A percentile compares a stretch with the other conserved stretches of the same genome.
These are phyloP conservation scores for Aspergillus taichungensis DNA, from an alignment of 495 filamentous ascomycete genomes.

Conservation along the genomic window DNA sequence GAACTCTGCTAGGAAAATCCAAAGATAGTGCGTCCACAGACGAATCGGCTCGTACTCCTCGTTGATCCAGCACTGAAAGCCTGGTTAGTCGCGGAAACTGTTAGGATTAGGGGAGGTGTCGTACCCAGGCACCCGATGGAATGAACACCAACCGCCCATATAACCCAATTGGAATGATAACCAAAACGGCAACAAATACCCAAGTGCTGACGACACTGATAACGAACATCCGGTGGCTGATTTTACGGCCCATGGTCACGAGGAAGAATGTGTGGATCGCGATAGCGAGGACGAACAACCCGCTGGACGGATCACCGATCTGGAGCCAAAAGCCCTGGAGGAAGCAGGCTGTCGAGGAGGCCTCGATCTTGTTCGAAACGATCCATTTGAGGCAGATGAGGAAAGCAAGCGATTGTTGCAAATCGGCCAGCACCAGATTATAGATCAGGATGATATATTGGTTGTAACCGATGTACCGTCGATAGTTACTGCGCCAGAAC, in stretches of 20 bases:
- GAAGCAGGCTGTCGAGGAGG: conserved; percentile 52
- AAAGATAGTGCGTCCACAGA: conserved; percentile 69
- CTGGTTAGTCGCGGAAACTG: background rate
- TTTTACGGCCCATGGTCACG: conserved; percentile 49
- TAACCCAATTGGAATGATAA: conserved; percentile 43
- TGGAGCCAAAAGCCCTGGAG: conserved; percentile 65
- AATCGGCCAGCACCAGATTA: conserved; percentile 65
- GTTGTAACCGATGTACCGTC: conserved; percentile 47
- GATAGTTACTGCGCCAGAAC: conserved; percentile 43
- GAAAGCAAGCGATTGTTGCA: conserved; percentile 62
- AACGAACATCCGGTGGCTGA: conserved; percentile 47
- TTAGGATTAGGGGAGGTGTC: conserved; percentile 6
- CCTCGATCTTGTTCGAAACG: conserved; percentile 41
- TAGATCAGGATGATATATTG: conserved; percentile 68
- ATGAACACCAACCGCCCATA: conserved; percentile 53
- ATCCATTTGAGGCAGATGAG: conserved; percentile 58
- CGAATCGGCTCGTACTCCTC: conserved; percentile 49
- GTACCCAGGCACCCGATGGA: conserved; percentile 55
- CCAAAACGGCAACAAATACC: conserved; percentile 50
- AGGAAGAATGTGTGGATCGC: conserved; percentile 60
- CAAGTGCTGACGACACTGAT: conserved; percentile 43
- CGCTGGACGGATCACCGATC: conserved; percentile 59
- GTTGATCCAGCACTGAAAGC: conserved; percentile 60
- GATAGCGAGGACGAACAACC: conserved; percentile 62
- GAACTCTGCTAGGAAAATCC: conserved; percentile 65